Percentiles rank a stretch among this genome's conserved stretches.
phyloP scores from a whole-genome alignment of 345 rosid genomes.

The Eucalyptus virginea region DNA sequence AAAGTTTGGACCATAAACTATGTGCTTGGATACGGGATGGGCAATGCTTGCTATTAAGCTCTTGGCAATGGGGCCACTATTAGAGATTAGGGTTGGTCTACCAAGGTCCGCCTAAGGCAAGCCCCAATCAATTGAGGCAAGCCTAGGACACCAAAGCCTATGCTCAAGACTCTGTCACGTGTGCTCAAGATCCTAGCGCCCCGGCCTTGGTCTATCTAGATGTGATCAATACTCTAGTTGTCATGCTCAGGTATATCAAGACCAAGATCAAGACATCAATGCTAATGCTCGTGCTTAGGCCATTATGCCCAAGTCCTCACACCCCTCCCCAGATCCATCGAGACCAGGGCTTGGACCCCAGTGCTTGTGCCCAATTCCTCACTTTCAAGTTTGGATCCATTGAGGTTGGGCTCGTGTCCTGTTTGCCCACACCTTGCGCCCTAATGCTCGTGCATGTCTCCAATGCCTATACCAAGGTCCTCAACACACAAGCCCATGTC shows the following conservation, averaged over 20 bases:
- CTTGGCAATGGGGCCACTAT: accelerated
- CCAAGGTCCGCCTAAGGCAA: accelerated
- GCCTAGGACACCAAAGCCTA: not conserved
- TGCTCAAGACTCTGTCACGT: accelerated
- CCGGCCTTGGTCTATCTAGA: accelerated
- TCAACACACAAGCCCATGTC: accelerated
- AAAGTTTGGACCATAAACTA: accelerated
- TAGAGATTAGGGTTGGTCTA: accelerated
- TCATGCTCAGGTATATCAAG: accelerated
- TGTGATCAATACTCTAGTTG: not conserved
- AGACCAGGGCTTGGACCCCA: accelerated
- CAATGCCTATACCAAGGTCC: not conserved
- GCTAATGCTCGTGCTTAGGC: not conserved
- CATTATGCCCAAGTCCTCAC: not conserved
- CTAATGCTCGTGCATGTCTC: not conserved
- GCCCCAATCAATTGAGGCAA: no score
- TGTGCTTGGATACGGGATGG: accelerated
- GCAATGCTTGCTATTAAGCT: not conserved
- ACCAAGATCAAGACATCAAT: accelerated
- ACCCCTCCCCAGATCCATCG: accelerated
- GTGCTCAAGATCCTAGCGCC: not conserved
- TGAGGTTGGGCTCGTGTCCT: not conserved
- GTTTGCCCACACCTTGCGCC: accelerated
- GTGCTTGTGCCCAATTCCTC: accelerated
- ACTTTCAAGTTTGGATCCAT: not conserved